Evolutionary conservation across 805 yeast species (phyloP), one percentile per base, ranked within the genome.

Genomic region (Cyberlindnera veronae): DNA sequence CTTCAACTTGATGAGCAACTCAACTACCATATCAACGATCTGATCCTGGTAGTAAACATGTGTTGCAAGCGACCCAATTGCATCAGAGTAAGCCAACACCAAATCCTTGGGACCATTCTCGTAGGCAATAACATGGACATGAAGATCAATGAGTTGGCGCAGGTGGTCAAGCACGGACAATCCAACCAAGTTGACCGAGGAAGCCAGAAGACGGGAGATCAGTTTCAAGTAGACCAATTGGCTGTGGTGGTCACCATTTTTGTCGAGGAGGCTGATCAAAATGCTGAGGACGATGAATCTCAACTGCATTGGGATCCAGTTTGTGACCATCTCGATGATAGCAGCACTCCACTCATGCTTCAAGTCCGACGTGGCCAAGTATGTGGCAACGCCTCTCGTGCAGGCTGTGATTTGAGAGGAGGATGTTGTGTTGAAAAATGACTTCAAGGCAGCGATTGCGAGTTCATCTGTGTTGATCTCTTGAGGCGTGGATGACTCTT

Each of bases 41-140:
- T 93, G 99, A 50, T 88, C 95, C 44, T 81, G 81, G 58, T 91
- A 91, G 54, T 89, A 89, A 11, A 81, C 74, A 58, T 89, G 95
- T 3, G 77, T 73, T 2, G 89, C 79, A 38, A 91, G 68, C 43
- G 83, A 80, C 42, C 81, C 76, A 39, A 90, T 75, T 19, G 89
- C 76, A 17, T 65, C 64, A 2, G 79, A 63, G 51, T 79, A 80
- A 51, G 73, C 60, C 34, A 54, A 32, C 53, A 74, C 53, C 55
- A 74, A 48, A 36, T 62, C 44, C 29, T 29, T 13, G 6, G 29
- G 36, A 6, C 49, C 40, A 5, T 49, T 39, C 8, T 63, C 54
- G 2, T 56, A 51, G 10, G 60, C 14, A 7, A 60, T 46, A 31
- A 53, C 43, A 13, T 49, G 42, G 10, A 57, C 54, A 51, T 83